phyloP scores from a whole-genome alignment of 2,329 filamentous ascomycete species.

The Aspergillus fischeri region DNA sequence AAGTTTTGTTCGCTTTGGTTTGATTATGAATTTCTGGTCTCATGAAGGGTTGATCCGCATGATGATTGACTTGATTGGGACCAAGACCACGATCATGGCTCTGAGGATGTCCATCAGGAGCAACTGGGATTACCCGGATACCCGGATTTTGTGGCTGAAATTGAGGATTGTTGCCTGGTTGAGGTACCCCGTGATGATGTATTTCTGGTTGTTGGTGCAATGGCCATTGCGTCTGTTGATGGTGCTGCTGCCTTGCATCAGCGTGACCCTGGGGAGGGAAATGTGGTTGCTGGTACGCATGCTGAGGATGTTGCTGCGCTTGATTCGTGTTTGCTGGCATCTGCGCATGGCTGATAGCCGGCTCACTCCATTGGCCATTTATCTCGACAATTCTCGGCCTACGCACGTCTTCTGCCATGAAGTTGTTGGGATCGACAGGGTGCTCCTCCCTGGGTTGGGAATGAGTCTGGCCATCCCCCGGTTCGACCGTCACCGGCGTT shows the following conservation, averaged over 20 bases:
- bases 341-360: not conserved
- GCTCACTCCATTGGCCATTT: not conserved
- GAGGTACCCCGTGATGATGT: not conserved
- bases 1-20: not conserved
- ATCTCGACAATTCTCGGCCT: not conserved
- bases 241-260: slow-evolving; percentile 1
- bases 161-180: not conserved
- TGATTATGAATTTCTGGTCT: not conserved
- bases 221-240: slow-evolving; percentile 1
- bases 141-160: slow-evolving; percentile 2
- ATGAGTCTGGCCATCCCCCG: slow-evolving; percentile 13
- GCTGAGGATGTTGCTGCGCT: slow-evolving; percentile 10
- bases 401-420: slow-evolving; percentile 2
- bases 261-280: slow-evolving; percentile 1
- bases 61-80: not conserved
- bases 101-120: not conserved
- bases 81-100: not conserved
- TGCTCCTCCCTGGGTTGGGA: slow-evolving; percentile 8
- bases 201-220: not conserved
- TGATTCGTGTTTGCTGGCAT: slow-evolving; percentile 2
- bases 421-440: slow-evolving; percentile 1
- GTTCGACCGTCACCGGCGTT: slow-evolving; percentile 18
- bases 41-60: not conserved
- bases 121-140: not conserved
- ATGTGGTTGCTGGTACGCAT: slow-evolving; percentile 8